Evolutionary conservation across 2,329 filamentous ascomycete species (phyloP).

Genomic region (Zasmidium cellare): DNA sequence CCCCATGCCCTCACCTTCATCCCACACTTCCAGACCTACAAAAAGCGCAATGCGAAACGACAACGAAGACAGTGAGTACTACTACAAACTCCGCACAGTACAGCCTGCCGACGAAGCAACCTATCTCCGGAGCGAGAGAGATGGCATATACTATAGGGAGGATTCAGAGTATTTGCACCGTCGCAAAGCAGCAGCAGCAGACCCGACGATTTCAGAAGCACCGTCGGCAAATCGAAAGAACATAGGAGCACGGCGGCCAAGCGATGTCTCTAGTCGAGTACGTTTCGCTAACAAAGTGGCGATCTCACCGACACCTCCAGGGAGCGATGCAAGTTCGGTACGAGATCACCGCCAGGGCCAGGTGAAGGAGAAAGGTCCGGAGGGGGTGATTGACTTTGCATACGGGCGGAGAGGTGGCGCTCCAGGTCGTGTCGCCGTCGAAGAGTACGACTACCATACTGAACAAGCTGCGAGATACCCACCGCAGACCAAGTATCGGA

Average conservation of each 20-base stretch:
- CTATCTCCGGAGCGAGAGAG: background rate
- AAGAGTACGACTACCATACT: constrained; percentile 9
- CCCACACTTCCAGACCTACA: constrained; percentile 6
- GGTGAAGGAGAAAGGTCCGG: background rate
- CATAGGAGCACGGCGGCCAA: constrained; percentile 7
- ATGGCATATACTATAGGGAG: constrained; percentile 7
- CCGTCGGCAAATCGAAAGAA: background rate
- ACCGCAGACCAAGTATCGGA: constrained; percentile 1
- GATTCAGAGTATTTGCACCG: constrained; percentile 12
- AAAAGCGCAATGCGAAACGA: background rate
- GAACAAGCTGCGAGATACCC: constrained; percentile 9
- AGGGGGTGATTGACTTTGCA: constrained; percentile 16
- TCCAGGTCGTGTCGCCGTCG: constrained; percentile 13
- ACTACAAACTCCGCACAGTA: constrained; percentile 15
- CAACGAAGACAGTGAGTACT: constrained; percentile 15
- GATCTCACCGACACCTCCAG: constrained; percentile 34
- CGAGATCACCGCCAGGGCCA: constrained; percentile 18
- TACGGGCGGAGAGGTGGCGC: constrained; percentile 26
- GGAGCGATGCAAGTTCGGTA: constrained; percentile 31
- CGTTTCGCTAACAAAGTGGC: constrained; percentile 35
- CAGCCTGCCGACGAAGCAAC: background rate
- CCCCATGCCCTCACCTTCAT: constrained; percentile 13
- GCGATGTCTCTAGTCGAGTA: constrained; percentile 27
- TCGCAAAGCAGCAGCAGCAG: constrained; percentile 3
- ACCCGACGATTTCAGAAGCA: background rate